Evolutionary conservation across 192 early-diverging fungal species (phyloP), one percentile per base, ranked within the genome.

Genomic region (Radiomyces spectabilis): DNA sequence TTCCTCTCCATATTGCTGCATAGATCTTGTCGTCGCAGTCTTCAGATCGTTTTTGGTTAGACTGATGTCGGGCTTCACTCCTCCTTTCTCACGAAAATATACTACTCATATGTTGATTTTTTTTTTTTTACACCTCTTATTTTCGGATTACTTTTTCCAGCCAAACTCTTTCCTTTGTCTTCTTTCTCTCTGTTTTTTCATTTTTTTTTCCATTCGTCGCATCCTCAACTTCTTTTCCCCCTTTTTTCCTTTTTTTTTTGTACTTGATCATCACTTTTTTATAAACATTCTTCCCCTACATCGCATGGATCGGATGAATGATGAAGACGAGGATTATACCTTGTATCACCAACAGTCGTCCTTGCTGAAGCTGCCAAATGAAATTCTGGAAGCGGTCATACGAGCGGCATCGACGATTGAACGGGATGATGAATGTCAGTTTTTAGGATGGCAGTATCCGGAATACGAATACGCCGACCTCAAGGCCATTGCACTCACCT

Each of bases 391-490:
- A 22, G 3, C 21, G 6, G 55, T 65, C 10, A 48, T 65, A n/a
- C 32, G 47, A 15, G 33, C 27, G 16, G 34, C 51, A 2, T 22
- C 56, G 8, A 47, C 29, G 13, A 45, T 54, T 3, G 31, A 27
- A 24, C 46, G 34, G 9, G 44, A 57, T 9, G 42, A 48, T 6
- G 30, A 53, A 0, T 40, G 40, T 26, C 45, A 57, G 27, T 61
- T 68, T 26, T 37, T 52, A 21, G 55, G 66, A 22, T 68, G 66
- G 66, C 60, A 43, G 26, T 62, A 68, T 62, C 66, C 66, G 12
- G 55, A 68, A 30, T 44, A 62, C 38, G 31, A 30, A 24, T 62
- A 57, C 29, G n/a, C 18, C 5, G 41, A 61, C 4, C 40, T 68
- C 31, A 61, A 57, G 29, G 35, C 33, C 12, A 19, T 68, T 18